Conservation (phyloP, 1,139 yeast genomes). For the Pichia sp. region DNA sequence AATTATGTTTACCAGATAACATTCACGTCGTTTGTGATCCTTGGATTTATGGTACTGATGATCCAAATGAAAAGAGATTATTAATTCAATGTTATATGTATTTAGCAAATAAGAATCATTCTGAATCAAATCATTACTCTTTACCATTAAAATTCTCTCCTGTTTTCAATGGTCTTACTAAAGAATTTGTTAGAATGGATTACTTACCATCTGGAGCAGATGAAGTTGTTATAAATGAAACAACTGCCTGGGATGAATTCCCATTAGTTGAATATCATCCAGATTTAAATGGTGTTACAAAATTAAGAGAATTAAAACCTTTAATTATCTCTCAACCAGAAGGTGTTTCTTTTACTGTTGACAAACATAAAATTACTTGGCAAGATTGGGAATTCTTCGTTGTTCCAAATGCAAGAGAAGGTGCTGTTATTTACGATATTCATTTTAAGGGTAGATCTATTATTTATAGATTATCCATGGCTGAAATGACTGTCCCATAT, state of each 20-base stretch:
- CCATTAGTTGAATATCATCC: constrained; percentile 68
- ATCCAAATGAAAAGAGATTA: constrained; percentile 51
- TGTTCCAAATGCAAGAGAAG: constrained; percentile 73
- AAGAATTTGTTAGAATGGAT: constrained; percentile 68
- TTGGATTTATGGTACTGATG: constrained; percentile 87
- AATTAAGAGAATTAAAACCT: constrained; percentile 63
- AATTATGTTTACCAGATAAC: constrained; percentile 53
- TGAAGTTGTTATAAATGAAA: constrained; percentile 44
- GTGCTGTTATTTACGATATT: constrained; percentile 72
- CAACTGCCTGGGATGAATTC: constrained; percentile 55
- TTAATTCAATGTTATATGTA: constrained; percentile 75
- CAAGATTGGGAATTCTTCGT: constrained; percentile 88
- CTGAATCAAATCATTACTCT: constrained; percentile 80
- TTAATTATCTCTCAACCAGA: constrained; percentile 75
- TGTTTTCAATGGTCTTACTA: constrained; percentile 63
- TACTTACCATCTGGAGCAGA: constrained; percentile 70
- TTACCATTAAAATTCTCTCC: constrained; percentile 80
- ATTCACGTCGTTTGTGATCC: constrained; percentile 62
- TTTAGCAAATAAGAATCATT: constrained; percentile 62
- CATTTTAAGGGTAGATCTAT: constrained; percentile 76
- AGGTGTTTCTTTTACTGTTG: constrained; percentile 69
- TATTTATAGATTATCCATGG: constrained; percentile 70
- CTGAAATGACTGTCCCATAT: constrained; percentile 91
- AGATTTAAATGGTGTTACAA: constrained; percentile 56
- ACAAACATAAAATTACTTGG: constrained; percentile 68